Base-by-base conservation (phyloP, 139 green algal genomes). In the Nannochloris sp. region DNA sequence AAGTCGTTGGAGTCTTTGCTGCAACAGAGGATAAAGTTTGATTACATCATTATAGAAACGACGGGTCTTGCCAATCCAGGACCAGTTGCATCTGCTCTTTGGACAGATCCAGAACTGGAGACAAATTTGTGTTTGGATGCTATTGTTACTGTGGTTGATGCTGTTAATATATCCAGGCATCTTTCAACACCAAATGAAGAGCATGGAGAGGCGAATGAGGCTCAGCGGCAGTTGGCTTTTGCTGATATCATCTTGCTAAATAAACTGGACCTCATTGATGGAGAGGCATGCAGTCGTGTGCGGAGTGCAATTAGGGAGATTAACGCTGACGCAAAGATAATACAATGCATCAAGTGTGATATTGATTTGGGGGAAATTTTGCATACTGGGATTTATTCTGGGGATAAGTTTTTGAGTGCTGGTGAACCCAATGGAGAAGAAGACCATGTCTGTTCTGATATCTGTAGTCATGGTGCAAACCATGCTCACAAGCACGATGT, bases 11-110 rank as follows among this genome's bases (percentile, higher is more conserved):
- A 88, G 62, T 40, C 63, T 5, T 58, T 88, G 36, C 72, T 85
- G 69, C 46, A 78, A 63, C 67, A 78, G 56, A 68, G 74, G 14
- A 40, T 60, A 40, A 65, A 62, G 12, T 94, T 92, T 74, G 87
- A 96, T 68, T 90, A 89, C 68, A 85, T 96, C 23, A 59, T 96
- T 1, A 87, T 96, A 31, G 90, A 96, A 61, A 96, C 90, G 5
- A 92, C 86, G 44, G 87, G 89, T 21, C 75, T 96, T 44, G 89
- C 89, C n/a, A 83, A 95, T 72, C 89, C 89, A 4, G 89, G 85
- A 0, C 89, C 89, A 1, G 81, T 93, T 31, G 87, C 87, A 12
- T 66, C 77, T 1, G 83, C 88, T 8, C 81, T 96, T 37, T 96
- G 88, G 89, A 88, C 83, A 0, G 90, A 96, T 56, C 69, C 76